These are phyloP conservation scores for Xylaria sp. DNA, from an alignment of 495 filamentous ascomycete genomes.

Conservation along the genomic window DNA sequence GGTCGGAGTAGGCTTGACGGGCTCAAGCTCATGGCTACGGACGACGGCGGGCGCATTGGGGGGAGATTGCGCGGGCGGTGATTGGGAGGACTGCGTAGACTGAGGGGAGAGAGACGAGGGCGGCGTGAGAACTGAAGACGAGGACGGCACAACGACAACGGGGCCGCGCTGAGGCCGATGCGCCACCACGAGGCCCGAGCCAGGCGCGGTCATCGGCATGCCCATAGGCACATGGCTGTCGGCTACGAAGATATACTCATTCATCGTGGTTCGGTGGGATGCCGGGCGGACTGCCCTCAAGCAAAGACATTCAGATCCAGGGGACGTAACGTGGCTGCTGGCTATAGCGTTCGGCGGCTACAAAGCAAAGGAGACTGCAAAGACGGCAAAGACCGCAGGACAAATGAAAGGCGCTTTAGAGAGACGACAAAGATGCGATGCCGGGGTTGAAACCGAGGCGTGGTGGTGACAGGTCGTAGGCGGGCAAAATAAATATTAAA, in stretches of 20 bases:
- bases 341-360: background rate
- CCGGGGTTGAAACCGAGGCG: background rate
- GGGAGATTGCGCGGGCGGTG: slow-evolving; percentile 32
- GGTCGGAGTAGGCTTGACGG: slow-evolving; percentile 32
- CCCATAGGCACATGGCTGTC: slow-evolving; percentile 23
- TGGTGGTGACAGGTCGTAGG: background rate
- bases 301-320: background rate
- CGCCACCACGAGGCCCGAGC: slow-evolving; percentile 20
- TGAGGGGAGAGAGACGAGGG: slow-evolving; percentile 26
- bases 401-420: no score
- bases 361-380: background rate
- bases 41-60: slow-evolving; percentile 27
- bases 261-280: slow-evolving; percentile 7
- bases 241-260: slow-evolving; percentile 27
- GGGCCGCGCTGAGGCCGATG: slow-evolving; percentile 26
- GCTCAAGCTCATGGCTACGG: slow-evolving; percentile 32
- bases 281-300: slow-evolving; percentile 20
- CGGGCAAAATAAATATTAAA: background rate
- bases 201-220: slow-evolving; percentile 22
- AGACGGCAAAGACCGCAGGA: no score
- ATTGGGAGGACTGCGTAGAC: slow-evolving; percentile 25
- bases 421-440: slow-evolving; percentile 7
- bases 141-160: slow-evolving; percentile 10
- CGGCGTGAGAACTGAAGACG: slow-evolving; percentile 24
- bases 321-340: background rate